Conservation (phyloP, 345 rosid species). For the Alliaria petiolata region DNA sequence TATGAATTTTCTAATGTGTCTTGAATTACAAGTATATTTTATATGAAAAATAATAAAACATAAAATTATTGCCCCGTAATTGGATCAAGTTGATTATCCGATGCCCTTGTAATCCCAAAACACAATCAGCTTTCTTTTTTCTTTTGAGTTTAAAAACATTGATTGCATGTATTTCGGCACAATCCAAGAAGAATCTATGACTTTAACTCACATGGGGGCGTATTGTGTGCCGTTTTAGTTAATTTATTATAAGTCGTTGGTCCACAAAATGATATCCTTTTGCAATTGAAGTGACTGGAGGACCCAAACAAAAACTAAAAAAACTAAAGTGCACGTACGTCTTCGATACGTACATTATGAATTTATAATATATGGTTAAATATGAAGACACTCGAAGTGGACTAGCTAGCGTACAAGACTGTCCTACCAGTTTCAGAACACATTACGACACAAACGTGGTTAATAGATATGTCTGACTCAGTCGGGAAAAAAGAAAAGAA, state of each 20-base stretch:
- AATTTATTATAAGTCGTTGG: neutral
- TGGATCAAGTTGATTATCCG: neutral
- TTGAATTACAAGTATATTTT: no score
- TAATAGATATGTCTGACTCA: neutral
- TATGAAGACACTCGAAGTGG: slow-evolving; percentile 23
- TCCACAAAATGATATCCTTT: slow-evolving; percentile 9
- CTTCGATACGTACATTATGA: neutral
- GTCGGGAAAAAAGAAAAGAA: no score
- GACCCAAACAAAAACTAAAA: neutral
- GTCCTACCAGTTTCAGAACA: slow-evolving; percentile 26
- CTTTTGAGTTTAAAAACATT: neutral
- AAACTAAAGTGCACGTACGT: slow-evolving; percentile 13
- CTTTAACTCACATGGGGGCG: slow-evolving; percentile 26
- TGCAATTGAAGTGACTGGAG: slow-evolving; percentile 1
- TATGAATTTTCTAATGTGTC: neutral
- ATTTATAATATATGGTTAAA: neutral
- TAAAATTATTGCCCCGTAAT: no score
- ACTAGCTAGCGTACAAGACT: slow-evolving; percentile 15
- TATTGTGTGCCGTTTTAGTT: slow-evolving; percentile 11
- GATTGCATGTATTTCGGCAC: neutral
- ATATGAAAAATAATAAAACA: no score
- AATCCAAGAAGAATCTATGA: slow-evolving; percentile 6
- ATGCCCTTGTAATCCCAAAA: neutral
- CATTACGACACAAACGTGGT: neutral
- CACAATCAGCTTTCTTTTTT: neutral